Percentiles rank a stretch among this genome's conserved stretches.
phyloP scores from a whole-genome alignment of 192 early-diverging fungal species.

The Coemansia sp. region DNA sequence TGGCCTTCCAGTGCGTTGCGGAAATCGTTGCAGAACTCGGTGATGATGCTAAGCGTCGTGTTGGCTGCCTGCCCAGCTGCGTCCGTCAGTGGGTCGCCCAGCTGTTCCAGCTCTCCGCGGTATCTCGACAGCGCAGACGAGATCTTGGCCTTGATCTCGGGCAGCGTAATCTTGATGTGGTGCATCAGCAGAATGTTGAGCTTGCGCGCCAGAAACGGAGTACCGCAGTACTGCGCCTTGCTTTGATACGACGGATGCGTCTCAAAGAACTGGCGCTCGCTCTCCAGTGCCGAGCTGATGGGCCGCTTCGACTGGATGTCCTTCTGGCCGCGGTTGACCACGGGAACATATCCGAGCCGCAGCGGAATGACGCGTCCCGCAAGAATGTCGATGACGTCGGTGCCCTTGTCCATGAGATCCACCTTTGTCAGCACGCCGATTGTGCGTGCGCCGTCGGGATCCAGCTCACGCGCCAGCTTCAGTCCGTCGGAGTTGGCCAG shows the following conservation, averaged over 20 bases:
- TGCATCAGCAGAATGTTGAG: slow-evolving; percentile 99
- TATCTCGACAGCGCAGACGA: slow-evolving; percentile 82
- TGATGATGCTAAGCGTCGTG: slow-evolving; percentile 94
- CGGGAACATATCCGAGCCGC: slow-evolving; percentile 96
- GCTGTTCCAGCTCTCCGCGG: slow-evolving; percentile 75
- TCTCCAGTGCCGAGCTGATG: slow-evolving; percentile 84
- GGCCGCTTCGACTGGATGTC: slow-evolving; percentile 95
- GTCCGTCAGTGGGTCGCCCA: slow-evolving; percentile 90
- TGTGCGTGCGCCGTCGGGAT: slow-evolving; percentile 96
- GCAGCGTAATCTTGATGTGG: slow-evolving; percentile 96
- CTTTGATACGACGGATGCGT: slow-evolving; percentile 89
- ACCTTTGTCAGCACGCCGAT: slow-evolving; percentile 99
- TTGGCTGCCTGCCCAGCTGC: slow-evolving; percentile 77
- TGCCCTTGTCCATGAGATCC: slow-evolving; percentile 99
- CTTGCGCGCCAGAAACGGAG: slow-evolving; percentile 95
- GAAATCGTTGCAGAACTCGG: slow-evolving; percentile 98
- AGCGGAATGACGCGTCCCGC: slow-evolving; percentile 96
- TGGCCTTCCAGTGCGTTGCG: slow-evolving; percentile 94
- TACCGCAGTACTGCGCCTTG: slow-evolving; percentile 99
- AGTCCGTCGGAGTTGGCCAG: slow-evolving; percentile 99
- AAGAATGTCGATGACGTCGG: slow-evolving; percentile 99
- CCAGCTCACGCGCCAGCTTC: slow-evolving; percentile 97
- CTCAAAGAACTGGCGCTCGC: slow-evolving; percentile 91
- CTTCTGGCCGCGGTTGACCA: slow-evolving; percentile 97
- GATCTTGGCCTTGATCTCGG: slow-evolving; percentile 99